Percentiles rank a stretch among this genome's conserved stretches.
These are phyloP conservation scores for Ogataea ramenticola DNA, from an alignment of 805 yeast species.

Conservation along the genomic window DNA sequence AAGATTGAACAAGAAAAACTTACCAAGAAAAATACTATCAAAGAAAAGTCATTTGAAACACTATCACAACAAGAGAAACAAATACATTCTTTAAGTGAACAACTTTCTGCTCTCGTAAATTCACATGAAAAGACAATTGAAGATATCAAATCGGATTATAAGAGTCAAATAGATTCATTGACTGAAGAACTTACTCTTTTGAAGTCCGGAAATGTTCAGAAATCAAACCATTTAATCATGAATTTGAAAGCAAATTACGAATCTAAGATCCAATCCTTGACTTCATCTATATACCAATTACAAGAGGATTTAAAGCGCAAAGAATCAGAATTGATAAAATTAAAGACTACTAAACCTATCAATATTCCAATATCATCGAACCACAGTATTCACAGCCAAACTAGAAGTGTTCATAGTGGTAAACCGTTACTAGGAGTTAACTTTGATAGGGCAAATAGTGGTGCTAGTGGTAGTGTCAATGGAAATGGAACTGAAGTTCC, in stretches of 20 bases:
- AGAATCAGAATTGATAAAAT: constrained; percentile 9
- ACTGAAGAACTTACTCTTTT: neutral
- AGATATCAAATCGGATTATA: neutral
- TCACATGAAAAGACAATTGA: neutral
- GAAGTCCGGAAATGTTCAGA: neutral
- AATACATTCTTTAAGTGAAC: neutral
- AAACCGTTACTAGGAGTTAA: neutral
- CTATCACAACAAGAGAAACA: neutral
- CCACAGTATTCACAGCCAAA: neutral
- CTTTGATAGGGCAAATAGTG: neutral
- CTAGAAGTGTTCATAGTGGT: neutral
- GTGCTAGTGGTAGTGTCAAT: neutral
- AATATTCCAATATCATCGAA: constrained; percentile 9
- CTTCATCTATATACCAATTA: constrained; percentile 3
- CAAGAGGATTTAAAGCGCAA: constrained; percentile 8
- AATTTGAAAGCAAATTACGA: constrained; percentile 4
- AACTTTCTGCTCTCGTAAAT: neutral
- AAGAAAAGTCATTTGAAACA: neutral
- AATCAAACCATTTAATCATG: neutral
- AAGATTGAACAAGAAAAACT: neutral
- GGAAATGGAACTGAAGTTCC: neutral
- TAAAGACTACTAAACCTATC: constrained; percentile 18
- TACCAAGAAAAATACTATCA: neutral
- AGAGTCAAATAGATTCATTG: neutral
- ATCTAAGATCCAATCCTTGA: constrained; percentile 5